Base-by-base conservation (phyloP, 2,329 filamentous ascomycete species). In the Phaeoacremonium minimum region DNA sequence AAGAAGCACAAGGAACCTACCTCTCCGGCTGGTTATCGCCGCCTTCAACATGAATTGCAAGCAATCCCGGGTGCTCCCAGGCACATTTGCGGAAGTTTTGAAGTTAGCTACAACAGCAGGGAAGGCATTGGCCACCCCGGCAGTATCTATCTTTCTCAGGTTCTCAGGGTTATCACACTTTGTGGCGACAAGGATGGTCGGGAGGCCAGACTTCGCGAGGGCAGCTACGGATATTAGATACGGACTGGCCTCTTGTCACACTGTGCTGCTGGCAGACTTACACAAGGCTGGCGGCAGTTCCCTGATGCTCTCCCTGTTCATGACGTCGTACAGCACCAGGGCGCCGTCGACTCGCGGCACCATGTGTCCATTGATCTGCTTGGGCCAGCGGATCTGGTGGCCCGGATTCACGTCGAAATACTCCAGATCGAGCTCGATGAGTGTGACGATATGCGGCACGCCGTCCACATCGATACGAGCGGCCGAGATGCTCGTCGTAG, bases 251-350 rank as follows among this genome's bases (percentile, higher is more conserved):
- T n/a, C n/a, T n/a, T n/a, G n/a, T n/a, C n/a, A n/a, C n/a, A n/a
- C n/a, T n/a, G 15, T 7, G 15, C 33, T 14, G 18, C 35, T 11
- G 30, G 19, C 13, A 30, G 41, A 77, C 84, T 77, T 73, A 95
- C 90, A 80, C 56, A 95, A 69, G 44, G 87, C 80, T 49, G 84
- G 77, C 28, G 86, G 83, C 37, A 95, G 70, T 42, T 85, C 78
- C 41, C 75, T 73, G 49, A 95, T 78, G 56, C 83, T 91, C 42
- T 82, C 78, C 48, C 79, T 75, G 56, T 86, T 84, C 60, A 81
- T 86, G 30, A 94, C 85, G 71, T 96, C 87, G 69, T 95, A 95
- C 33, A 97, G 67, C 40, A 91, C 77, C 49, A 96, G 66, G 31
- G 86, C 88, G 15, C 86, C 91, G 52, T 97, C 87, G 52, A 95